A percentile compares a stretch with the other conserved stretches of the same genome.
These are phyloP conservation scores for Haplosporangium sp. DNA, from an alignment of 371 early-diverging fungal species.

Conservation along the genomic window DNA sequence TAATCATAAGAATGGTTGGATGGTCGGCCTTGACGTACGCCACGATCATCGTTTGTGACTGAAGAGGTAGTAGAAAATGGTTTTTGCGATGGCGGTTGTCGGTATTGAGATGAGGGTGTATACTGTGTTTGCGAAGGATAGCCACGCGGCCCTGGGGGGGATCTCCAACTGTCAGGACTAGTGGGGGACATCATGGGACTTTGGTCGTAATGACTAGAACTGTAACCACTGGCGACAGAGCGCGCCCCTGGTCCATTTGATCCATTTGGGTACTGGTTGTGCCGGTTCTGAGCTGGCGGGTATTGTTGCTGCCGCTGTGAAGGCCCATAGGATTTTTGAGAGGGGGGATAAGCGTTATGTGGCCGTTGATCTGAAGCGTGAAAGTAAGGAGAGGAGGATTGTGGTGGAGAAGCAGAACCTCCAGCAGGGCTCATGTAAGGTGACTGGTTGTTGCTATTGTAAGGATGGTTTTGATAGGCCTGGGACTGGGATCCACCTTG, in stretches of 20 bases:
- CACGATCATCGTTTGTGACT: conserved; percentile 37
- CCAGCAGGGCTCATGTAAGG: conserved; percentile 49
- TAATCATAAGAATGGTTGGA: conserved; percentile 29
- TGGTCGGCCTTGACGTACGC: conserved; percentile 10
- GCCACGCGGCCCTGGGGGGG: conserved; percentile 48
- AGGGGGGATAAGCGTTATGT: conserved; percentile 15
- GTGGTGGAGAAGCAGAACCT: conserved; percentile 42
- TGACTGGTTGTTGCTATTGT: conserved; percentile 29
- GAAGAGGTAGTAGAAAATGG: conserved; percentile 28
- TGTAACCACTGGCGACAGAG: conserved; percentile 15
- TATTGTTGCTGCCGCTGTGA: conserved; percentile 23
- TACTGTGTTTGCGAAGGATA: conserved; percentile 28
- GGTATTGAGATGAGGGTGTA: conserved; percentile 19
- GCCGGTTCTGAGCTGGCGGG: conserved; percentile 8
- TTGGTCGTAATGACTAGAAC: conserved; percentile 35
- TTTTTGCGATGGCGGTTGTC: conserved; percentile 16
- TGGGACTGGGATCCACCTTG: conserved; percentile 31
- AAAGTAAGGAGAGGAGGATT: conserved; percentile 34
- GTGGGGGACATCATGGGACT: conserved; percentile 53
- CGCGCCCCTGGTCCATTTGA: conserved; percentile 6
- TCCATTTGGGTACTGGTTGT: conserved; percentile 16
- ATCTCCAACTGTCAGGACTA: conserved; percentile 52
- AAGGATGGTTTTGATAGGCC: conserved; percentile 22
- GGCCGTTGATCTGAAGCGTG: conserved; percentile 17
- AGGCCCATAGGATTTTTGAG: conserved; percentile 19